Percentiles rank a stretch among this genome's conserved stretches.
Evolutionary conservation across 2,329 filamentous ascomycete genomes (phyloP).

Genomic region (Nemania serpens): DNA sequence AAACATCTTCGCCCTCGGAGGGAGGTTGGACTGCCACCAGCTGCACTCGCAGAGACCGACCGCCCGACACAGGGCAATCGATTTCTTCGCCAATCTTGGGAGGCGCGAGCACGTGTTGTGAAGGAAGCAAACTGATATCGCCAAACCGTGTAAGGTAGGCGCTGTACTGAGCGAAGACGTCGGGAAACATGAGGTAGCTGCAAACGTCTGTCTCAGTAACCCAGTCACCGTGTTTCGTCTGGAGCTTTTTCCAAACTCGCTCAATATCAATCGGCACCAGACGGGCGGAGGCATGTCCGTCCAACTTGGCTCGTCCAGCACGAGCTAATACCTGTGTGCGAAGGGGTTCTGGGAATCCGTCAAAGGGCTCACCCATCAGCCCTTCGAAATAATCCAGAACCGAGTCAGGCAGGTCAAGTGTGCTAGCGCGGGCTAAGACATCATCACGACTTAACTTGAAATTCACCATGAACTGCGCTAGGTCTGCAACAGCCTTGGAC

Average conservation of each 20-base stretch:
- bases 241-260: not conserved
- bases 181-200: not conserved
- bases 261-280: not conserved
- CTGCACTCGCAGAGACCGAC: not conserved
- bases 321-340: not conserved
- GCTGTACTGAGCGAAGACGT: not conserved
- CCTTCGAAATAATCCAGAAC: slow-evolving; percentile 5
- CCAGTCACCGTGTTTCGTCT: not conserved
- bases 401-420: not conserved
- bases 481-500: slow-evolving; percentile 5
- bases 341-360: slow-evolving; percentile 3
- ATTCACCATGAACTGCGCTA: slow-evolving; percentile 9
- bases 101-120: not conserved
- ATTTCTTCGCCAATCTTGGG: not conserved
- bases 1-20: not conserved
- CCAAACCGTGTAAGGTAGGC: not conserved
- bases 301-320: not conserved
- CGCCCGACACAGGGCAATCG: not conserved
- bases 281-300: not conserved
- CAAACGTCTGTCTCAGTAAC: not conserved
- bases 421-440: not conserved
- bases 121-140: not conserved
- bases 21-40: not conserved
- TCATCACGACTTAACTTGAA: not conserved
- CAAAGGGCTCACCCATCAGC: slow-evolving; percentile 2